A percentile compares a stretch with the other conserved stretches of the same genome.
Evolutionary conservation across 2,329 filamentous ascomycete species (phyloP).

Genomic region (Talaromyces albobiverticillius): DNA sequence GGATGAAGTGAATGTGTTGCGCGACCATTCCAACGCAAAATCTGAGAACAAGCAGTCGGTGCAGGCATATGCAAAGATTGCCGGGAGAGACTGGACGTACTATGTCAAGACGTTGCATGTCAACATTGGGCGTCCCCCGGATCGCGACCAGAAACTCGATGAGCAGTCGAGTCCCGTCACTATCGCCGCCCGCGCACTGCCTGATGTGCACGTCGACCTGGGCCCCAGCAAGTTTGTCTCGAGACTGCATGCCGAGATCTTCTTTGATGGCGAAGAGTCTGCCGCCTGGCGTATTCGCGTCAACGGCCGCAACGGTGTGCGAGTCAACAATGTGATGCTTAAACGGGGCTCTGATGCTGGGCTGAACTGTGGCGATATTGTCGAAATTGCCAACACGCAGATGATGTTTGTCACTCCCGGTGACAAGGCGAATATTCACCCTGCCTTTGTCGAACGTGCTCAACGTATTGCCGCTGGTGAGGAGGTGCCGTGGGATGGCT

Average conservation of each 20-base stretch:
- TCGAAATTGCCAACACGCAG: constrained; percentile 88
- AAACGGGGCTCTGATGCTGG: constrained; percentile 64
- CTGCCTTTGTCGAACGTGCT: constrained; percentile 68
- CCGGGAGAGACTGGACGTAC: constrained; percentile 51
- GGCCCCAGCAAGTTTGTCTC: constrained; percentile 81
- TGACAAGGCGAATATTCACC: constrained; percentile 67
- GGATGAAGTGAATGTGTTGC: constrained; percentile 43
- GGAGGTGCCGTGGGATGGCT: constrained; percentile 37
- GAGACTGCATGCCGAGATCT: constrained; percentile 71
- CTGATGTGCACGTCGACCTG: constrained; percentile 77
- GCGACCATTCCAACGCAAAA: constrained; percentile 45
- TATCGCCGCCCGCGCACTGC: constrained; percentile 42
- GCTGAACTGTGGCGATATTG: constrained; percentile 81
- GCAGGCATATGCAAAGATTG: constrained; percentile 51
- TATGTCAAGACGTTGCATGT: constrained; percentile 49
- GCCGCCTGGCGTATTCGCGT: constrained; percentile 78
- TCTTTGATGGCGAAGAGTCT: constrained; percentile 64
- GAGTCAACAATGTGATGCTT: constrained; percentile 71
- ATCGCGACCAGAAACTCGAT: constrained; percentile 41
- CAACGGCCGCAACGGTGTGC: constrained; percentile 87
- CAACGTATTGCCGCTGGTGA: constrained; percentile 42
- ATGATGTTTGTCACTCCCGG: constrained; percentile 98
- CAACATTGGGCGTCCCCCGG: constrained; percentile 50
- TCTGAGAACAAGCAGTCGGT: constrained; percentile 46
- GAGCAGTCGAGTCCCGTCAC: constrained; percentile 47